Evolutionary conservation across 768 basidiomycete species (phyloP).

Genomic region (Pleurotus platypus): DNA sequence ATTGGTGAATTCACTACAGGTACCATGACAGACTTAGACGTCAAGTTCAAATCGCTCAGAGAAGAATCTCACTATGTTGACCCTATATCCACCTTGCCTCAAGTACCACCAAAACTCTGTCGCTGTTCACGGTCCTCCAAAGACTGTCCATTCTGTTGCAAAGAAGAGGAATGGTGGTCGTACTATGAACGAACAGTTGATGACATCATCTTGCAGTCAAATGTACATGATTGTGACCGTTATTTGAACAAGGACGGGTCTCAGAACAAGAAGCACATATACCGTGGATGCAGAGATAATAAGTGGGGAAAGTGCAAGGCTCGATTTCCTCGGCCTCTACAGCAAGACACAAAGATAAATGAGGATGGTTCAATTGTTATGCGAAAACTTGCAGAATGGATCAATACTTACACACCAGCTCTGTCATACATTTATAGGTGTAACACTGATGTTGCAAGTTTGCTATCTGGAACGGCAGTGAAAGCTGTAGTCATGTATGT

Average conservation of each 20-base stretch:
- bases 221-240: constrained; percentile 24
- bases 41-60: not conserved
- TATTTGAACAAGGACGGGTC: constrained; percentile 14
- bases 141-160: constrained; percentile 18
- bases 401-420: constrained; percentile 24
- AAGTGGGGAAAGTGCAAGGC: constrained; percentile 17
- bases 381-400: constrained; percentile 23
- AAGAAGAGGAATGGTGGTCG: constrained; percentile 10
- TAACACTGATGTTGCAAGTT: constrained; percentile 27
- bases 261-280: constrained; percentile 5
- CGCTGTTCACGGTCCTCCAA: constrained; percentile 5
- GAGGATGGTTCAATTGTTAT: constrained; percentile 18
- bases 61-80: constrained; percentile 13
- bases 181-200: constrained; percentile 19
- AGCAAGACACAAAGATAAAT: constrained; percentile 16
- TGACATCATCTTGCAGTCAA: constrained; percentile 23
- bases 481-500: constrained; percentile 31
- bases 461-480: constrained; percentile 29
- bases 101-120: constrained; percentile 14
- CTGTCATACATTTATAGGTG: constrained; percentile 23
- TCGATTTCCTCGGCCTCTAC: constrained; percentile 21
- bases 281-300: not conserved
- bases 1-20: constrained; percentile 27
- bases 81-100: constrained; percentile 21
- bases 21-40: constrained; percentile 12